phyloP scores from a whole-genome alignment of 2,329 filamentous ascomycete genomes.

The Fusarium torreyae region DNA sequence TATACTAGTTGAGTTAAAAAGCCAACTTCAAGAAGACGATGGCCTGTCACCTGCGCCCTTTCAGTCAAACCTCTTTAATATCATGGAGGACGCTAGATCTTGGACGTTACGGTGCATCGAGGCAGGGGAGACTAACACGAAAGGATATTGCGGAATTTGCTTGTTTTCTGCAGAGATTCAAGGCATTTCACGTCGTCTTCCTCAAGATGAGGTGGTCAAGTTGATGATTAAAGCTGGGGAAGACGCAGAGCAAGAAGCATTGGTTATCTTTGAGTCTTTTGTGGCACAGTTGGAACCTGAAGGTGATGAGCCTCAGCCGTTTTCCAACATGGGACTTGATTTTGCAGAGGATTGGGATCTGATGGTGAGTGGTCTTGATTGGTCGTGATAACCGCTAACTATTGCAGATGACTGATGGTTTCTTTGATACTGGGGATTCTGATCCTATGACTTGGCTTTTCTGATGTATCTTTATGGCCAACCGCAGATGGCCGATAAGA shows the following conservation, averaged over 20 bases:
- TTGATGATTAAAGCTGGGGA: slow-evolving; percentile 58
- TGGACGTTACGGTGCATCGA: slow-evolving; percentile 61
- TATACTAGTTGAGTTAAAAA: slow-evolving; percentile 59
- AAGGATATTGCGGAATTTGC: slow-evolving; percentile 62
- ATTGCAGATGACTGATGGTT: slow-evolving; percentile 23
- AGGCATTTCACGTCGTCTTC: slow-evolving; percentile 56
- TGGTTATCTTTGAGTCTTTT: slow-evolving; percentile 54
- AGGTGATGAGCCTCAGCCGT: neutral
- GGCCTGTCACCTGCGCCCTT: slow-evolving; percentile 54
- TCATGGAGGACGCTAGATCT: slow-evolving; percentile 58
- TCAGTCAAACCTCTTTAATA: slow-evolving; percentile 59
- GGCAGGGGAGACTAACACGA: slow-evolving; percentile 69
- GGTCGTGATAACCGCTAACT: neutral
- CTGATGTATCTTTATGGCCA: neutral
- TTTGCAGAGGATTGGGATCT: slow-evolving; percentile 48
- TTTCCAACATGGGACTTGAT: slow-evolving; percentile 7
- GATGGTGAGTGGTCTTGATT: slow-evolving; percentile 33
- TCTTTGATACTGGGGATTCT: slow-evolving; percentile 14
- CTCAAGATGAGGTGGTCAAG: slow-evolving; percentile 53
- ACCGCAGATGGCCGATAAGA: too few relatives aligned
- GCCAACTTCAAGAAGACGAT: slow-evolving; percentile 59
- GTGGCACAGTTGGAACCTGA: slow-evolving; percentile 34
- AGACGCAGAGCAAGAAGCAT: slow-evolving; percentile 53
- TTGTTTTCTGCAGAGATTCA: slow-evolving; percentile 57
- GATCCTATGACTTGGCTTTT: slow-evolving; percentile 31